These are phyloP conservation scores for Chiua virens DNA, from an alignment of 768 basidiomycete species.

Conservation along the genomic window DNA sequence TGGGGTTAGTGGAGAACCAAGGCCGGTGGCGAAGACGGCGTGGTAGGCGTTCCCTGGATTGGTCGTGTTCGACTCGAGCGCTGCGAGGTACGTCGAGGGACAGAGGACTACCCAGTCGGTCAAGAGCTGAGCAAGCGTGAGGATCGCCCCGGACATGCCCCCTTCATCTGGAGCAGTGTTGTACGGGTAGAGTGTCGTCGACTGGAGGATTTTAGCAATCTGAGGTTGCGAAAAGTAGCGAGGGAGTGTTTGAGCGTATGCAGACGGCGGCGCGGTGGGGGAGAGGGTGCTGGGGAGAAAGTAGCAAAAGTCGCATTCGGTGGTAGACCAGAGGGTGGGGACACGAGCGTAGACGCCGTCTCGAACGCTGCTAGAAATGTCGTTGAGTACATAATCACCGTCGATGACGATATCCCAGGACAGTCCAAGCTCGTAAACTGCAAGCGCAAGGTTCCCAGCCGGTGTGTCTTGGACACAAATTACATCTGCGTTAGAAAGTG, in stretches of 20 bases:
- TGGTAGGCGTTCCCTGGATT: constrained; percentile 14
- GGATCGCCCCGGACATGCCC: constrained; percentile 14
- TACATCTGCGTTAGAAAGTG: background rate
- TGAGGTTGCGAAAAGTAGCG: constrained; percentile 8
- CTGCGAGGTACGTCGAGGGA: constrained; percentile 12
- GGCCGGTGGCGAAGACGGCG: constrained; percentile 7
- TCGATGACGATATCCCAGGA: constrained; percentile 14
- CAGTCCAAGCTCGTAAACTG: constrained; percentile 6
- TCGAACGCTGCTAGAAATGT: constrained; percentile 13
- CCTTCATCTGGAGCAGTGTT: constrained; percentile 3
- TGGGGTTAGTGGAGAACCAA: constrained; percentile 11
- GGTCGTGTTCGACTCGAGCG: constrained; percentile 18
- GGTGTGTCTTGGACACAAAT: constrained; percentile 8
- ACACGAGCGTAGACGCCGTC: constrained; percentile 13
- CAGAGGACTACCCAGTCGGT: constrained; percentile 14
- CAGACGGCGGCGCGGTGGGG: constrained; percentile 11
- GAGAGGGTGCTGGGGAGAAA: constrained; percentile 18
- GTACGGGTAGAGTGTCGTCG: constrained; percentile 18
- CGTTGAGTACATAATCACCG: constrained; percentile 16
- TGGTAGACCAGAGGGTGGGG: constrained; percentile 16
- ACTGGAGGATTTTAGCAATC: constrained; percentile 7
- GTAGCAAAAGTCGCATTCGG: constrained; percentile 18
- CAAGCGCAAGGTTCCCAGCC: constrained; percentile 4
- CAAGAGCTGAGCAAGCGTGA: constrained; percentile 9
- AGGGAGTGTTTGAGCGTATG: constrained; percentile 1